Evolutionary conservation across 176 grass and related monocot species (phyloP), one percentile per base, ranked within the genome.

Genomic region (Hsuehochloa calcarea): DNA sequence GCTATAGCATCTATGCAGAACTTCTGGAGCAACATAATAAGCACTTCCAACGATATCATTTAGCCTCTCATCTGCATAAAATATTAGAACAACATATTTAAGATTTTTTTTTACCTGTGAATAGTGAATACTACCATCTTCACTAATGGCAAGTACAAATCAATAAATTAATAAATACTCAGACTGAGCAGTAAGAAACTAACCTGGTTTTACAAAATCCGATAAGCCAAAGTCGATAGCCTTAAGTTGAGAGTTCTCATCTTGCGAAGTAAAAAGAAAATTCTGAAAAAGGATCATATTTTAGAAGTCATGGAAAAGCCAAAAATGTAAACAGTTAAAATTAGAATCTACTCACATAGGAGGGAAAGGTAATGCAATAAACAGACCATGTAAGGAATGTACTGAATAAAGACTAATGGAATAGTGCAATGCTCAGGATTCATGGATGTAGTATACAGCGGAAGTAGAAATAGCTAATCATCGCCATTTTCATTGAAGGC

Each of bases 41-140:
- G 91, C 94, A 78, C 94, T 97, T 86, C 94, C 94, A 86, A 97
- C 94, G 25, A 98, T 95, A 75, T 98, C 93, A 92, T 95, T 95
- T 22, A 95, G 71, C 86, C 88, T 88, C 84, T 95, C 93, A 88
- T 95, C 93, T 95, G 80, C 50, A 86, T 70, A 75, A 38, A 85
- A 68, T 70, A 79, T 87, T 63, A 70, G 43, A 83, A 73, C 8
- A 38, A 8, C 9, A 4, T 34, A 62, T 83, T 74, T 47, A 86
- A 80, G 22, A 85, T 50, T 65, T 27, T 7, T 75, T 75, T 75
- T 65, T 50, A 23, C 17, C 12, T 60, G 47, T 51, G 58, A 65
- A 67, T 37, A 74, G 47, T 51, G 58, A 58, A 67, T 45, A 79
- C 22, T 62, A 47, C 8, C 45, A 58, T 45, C 11, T 27, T 65